Evolutionary conservation across 192 early-diverging fungal genomes (phyloP), one percentile per base, ranked within the genome.

Genomic region (Coemansia sp.): DNA sequence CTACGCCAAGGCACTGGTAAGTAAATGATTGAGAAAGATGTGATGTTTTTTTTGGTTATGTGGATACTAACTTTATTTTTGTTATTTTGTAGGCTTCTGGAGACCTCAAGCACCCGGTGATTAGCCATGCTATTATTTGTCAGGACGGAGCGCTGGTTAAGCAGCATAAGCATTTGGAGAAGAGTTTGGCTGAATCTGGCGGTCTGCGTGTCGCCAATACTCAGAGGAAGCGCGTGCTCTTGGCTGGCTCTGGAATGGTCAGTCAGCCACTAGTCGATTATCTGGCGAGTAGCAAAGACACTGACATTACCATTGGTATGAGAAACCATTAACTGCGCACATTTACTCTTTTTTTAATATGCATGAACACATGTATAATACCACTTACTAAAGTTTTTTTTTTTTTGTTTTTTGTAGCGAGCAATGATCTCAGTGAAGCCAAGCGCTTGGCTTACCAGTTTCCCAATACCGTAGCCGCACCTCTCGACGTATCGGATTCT

Each of bases 171-270:
- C 71, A 85, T 8, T 63, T 97, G 59, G 67, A 73, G 44, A 64
- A 80, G 32, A 60, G 86, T 5, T 72, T 91, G 46, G 63, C 69
- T 10, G 40, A 58, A 5, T 46, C 51, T 2, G 70, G 73, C 31
- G 76, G 80, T 2, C 72, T 83, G 31, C 82, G 75, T 8, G 80
- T 86, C 39, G 61, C 64, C 17, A 70, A 69, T 44, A 70, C 71
- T 3, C 63, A 74, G 65, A 66, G 78, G 11, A 85, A 87, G 60
- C 76, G 75, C n/a, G 90, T 95, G 17, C 84, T 95, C 32, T 66
- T 96, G 31, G 87, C 91, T 24, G 93, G 93, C 19, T 94, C 94
- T 12, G 96, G 97, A 10, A 95, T 94, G 78, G 97, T 99, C 19
- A 90, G 94, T 24, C 90, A 87, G 67, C 97, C 97, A 15, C 76